Percentiles rank a stretch among this genome's conserved stretches.
These are phyloP conservation scores for Aspergillus coremiiformis DNA, from an alignment of 495 filamentous ascomycete species.

Conservation along the genomic window DNA sequence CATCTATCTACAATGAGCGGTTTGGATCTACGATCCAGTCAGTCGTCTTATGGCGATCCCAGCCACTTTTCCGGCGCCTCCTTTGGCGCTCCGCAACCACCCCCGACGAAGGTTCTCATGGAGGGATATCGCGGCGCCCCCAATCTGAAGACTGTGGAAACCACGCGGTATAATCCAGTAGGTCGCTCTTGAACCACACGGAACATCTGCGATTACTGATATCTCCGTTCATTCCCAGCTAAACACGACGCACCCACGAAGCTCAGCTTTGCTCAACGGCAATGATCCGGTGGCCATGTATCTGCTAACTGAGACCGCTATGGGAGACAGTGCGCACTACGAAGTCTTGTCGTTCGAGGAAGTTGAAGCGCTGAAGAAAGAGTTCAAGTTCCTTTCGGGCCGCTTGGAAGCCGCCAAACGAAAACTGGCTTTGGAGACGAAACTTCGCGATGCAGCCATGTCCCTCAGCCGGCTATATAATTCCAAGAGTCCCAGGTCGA, in stretches of 20 bases:
- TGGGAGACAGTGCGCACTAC: slow-evolving; percentile 75
- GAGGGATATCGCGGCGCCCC: slow-evolving; percentile 40
- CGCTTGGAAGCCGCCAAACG: slow-evolving; percentile 73
- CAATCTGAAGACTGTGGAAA: slow-evolving; percentile 28
- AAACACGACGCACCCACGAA: slow-evolving; percentile 29
- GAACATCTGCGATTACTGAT: slow-evolving; percentile 12
- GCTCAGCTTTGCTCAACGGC: slow-evolving; percentile 37
- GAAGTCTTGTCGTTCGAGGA: slow-evolving; percentile 85
- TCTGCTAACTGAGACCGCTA: slow-evolving; percentile 85
- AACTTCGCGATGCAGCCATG: slow-evolving; percentile 85
- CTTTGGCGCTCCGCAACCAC: slow-evolving; percentile 31
- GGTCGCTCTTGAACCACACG: slow-evolving; percentile 7
- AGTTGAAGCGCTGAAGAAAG: slow-evolving; percentile 84
- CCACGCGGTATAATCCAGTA: slow-evolving; percentile 37
- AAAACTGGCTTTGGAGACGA: slow-evolving; percentile 84
- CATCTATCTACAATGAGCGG: slow-evolving; percentile 32
- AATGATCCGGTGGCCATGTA: slow-evolving; percentile 65
- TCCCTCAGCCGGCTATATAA: slow-evolving; percentile 75
- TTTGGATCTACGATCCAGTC: slow-evolving; percentile 38
- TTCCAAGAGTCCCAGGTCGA: slow-evolving; percentile 36
- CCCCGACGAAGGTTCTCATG: slow-evolving; percentile 35
- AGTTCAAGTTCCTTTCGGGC: slow-evolving; percentile 57
- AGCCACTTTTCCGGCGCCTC: slow-evolving; percentile 34
- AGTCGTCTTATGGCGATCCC: slow-evolving; percentile 44
- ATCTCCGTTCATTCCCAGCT: slow-evolving; percentile 17